These are phyloP conservation scores for Lignosus rhinocerotis DNA, from an alignment of 1,284 basidiomycete genomes.

Conservation along the genomic window DNA sequence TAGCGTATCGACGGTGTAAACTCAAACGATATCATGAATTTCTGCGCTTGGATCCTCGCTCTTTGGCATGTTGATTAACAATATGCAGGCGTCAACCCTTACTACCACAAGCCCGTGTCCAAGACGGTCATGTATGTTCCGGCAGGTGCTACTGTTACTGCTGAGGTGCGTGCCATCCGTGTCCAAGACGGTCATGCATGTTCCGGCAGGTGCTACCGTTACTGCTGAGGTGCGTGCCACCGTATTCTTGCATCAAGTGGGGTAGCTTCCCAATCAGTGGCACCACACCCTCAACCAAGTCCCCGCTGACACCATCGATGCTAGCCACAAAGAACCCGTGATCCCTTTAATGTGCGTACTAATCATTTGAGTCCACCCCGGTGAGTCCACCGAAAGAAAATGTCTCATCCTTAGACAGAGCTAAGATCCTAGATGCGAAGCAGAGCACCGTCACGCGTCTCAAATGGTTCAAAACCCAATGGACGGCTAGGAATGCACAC, in stretches of 20 bases:
- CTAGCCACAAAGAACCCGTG: slow-evolving; percentile 54
- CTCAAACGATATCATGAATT: slow-evolving; percentile 53
- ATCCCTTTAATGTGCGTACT: slow-evolving; percentile 52
- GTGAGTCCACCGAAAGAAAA: background rate
- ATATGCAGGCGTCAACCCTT: slow-evolving; percentile 49
- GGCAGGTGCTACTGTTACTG: slow-evolving; percentile 49
- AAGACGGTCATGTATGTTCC: slow-evolving; percentile 52
- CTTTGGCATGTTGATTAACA: background rate
- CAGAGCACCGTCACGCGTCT: slow-evolving; percentile 51
- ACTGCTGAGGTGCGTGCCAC: slow-evolving; percentile 40
- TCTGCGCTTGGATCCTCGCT: background rate
- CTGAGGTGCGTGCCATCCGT: slow-evolving; percentile 40
- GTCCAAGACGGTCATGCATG: slow-evolving; percentile 49
- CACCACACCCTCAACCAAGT: slow-evolving; percentile 18
- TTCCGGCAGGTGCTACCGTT: slow-evolving; percentile 50
- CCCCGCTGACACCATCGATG: slow-evolving; percentile 51
- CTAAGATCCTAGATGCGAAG: slow-evolving; percentile 44
- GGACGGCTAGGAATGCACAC: no score
- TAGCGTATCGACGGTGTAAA: slow-evolving; percentile 56
- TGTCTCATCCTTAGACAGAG: slow-evolving; percentile 31
- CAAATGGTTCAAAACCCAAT: slow-evolving; percentile 58
- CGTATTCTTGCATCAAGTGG: slow-evolving; percentile 22
- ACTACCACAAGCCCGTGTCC: slow-evolving; percentile 54
- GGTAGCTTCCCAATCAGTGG: slow-evolving; percentile 6
- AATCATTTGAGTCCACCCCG: background rate